Evolutionary conservation across 345 rosid species (phyloP).

Genomic region (Lepidium aucheri): DNA sequence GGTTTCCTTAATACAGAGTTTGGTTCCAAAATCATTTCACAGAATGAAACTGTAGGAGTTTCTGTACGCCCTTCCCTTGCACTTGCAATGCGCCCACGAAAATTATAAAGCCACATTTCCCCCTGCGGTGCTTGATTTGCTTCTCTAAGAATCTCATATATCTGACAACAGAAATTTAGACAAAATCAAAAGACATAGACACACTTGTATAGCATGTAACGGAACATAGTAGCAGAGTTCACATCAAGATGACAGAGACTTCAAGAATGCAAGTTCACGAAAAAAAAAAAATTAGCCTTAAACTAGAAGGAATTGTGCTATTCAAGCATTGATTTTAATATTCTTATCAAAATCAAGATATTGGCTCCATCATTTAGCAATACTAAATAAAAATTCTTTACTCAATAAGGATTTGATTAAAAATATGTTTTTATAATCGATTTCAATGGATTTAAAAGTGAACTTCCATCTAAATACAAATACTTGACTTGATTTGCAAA

Average conservation of each 20-base stretch:
- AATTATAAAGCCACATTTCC: conserved; percentile 45
- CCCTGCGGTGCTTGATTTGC: conserved; percentile 36
- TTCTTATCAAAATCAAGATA: no score
- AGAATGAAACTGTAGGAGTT: conserved; percentile 15
- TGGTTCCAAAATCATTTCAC: conserved; percentile 13
- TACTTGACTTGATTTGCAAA: no score
- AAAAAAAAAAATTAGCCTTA: neutral
- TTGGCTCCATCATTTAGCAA: no score
- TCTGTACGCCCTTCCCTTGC: conserved; percentile 29
- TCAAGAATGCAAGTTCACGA: neutral
- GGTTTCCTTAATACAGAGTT: conserved; percentile 29
- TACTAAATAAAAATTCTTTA: no score
- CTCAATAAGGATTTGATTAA: no score
- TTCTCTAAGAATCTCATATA: conserved; percentile 57
- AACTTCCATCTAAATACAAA: no score
- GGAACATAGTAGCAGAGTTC: conserved; percentile 1
- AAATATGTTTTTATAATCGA: no score
- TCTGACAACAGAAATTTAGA: conserved; percentile 31
- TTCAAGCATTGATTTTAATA: no score
- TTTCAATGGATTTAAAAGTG: no score
- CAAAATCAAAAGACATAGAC: neutral
- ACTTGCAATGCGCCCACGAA: conserved; percentile 29
- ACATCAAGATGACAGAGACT: neutral
- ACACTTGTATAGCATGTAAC: neutral
- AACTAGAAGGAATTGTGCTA: neutral